A percentile compares a stretch with the other conserved stretches of the same genome.
These are phyloP conservation scores for Podila epigama DNA, from an alignment of 192 early-diverging fungal genomes.

Conservation along the genomic window DNA sequence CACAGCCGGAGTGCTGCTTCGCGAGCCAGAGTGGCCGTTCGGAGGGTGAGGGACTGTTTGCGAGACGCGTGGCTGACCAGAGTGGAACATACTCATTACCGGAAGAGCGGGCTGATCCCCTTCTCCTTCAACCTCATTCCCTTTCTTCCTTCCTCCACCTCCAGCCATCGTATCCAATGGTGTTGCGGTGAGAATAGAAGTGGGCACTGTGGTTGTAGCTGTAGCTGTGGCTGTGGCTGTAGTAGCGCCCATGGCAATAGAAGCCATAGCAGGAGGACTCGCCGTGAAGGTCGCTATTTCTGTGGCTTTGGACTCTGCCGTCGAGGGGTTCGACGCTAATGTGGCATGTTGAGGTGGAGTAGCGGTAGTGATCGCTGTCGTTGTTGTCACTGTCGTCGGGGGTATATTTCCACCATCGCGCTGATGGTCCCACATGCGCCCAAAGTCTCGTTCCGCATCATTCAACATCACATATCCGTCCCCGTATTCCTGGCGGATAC, in stretches of 20 bases:
- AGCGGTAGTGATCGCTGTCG: too few species aligned
- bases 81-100: background rate
- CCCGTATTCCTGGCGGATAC: constrained; percentile 35
- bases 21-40: background rate
- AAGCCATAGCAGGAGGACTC: too few species aligned
- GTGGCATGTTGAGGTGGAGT: background rate
- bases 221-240: too few species aligned
- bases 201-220: background rate
- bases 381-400: too few species aligned
- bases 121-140: too few species aligned
- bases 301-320: too few species aligned
- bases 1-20: constrained; percentile 30
- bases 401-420: background rate
- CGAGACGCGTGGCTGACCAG: background rate
- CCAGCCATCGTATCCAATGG: too few species aligned
- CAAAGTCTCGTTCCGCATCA: background rate
- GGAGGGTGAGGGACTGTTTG: background rate
- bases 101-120: background rate
- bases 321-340: too few species aligned
- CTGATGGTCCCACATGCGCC: constrained; percentile 9
- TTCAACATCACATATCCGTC: constrained; percentile 28
- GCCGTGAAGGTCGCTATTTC: too few species aligned
- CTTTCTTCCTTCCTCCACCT: too few species aligned
- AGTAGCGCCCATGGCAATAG: background rate
- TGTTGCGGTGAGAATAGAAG: too few species aligned